Evolutionary conservation across 345 rosid species (phyloP).

Genomic region (Zanthoxylum bungeanum): DNA sequence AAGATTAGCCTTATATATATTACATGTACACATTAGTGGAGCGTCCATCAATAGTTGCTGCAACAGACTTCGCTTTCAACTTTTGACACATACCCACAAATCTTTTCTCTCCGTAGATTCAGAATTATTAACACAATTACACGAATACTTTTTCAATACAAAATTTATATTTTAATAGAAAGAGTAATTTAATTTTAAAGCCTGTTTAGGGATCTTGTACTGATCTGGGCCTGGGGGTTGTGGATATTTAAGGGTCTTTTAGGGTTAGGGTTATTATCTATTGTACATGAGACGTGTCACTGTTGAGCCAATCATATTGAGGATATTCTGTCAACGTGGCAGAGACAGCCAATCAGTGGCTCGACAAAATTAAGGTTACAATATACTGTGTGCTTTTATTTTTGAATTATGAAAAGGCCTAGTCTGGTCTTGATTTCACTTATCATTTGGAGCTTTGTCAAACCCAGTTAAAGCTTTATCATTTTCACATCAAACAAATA

Average conservation of each 20-base stretch:
- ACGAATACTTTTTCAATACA: background rate
- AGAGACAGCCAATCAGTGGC: conserved; percentile 39
- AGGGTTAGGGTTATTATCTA: conserved; percentile 22
- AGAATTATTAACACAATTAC: background rate
- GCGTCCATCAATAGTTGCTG: conserved; percentile 14
- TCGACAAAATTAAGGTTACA: conserved; percentile 58
- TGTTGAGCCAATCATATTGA: conserved; percentile 39
- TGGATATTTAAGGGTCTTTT: too few species aligned
- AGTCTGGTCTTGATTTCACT: background rate
- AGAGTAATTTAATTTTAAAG: background rate
- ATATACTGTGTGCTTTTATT: background rate
- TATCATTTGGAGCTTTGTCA: background rate
- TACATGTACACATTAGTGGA: too few species aligned
- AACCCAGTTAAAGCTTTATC: background rate
- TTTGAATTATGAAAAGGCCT: background rate
- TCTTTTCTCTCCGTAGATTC: background rate
- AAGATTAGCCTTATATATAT: too few species aligned
- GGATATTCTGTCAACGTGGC: conserved; percentile 39
- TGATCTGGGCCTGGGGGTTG: too few species aligned
- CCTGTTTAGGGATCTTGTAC: conserved; percentile 14
- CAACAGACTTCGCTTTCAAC: conserved; percentile 18
- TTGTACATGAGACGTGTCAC: too few species aligned
- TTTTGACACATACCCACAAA: conserved; percentile 19
- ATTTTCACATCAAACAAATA: too few species aligned
- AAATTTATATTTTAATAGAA: background rate